phyloP scores from a whole-genome alignment of 148 eudicot species.

The Chenopodium berlandieri region DNA sequence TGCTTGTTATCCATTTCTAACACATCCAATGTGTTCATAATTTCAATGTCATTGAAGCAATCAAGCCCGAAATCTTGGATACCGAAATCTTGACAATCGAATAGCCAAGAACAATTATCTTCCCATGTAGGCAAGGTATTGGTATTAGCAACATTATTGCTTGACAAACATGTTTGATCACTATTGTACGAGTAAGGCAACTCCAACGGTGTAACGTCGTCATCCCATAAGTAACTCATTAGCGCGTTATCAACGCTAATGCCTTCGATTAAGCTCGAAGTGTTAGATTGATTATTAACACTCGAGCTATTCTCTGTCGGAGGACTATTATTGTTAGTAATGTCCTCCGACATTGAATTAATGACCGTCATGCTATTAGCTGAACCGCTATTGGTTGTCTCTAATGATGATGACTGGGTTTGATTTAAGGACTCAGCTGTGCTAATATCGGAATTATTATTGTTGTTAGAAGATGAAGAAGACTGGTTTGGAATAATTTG shows the following conservation, averaged over 20 bases:
- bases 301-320: conserved; percentile 39
- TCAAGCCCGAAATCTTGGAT: conserved; percentile 67
- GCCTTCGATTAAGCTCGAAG: conserved; percentile 22
- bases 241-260: conserved; percentile 44
- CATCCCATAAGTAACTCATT: conserved; percentile 56
- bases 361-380: neutral
- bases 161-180: conserved; percentile 23
- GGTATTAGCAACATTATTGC: neutral
- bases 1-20: conserved; percentile 35
- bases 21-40: conserved; percentile 41
- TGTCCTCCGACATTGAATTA: conserved; percentile 13
- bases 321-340: conserved; percentile 17
- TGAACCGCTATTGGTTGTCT: conserved; percentile 16
- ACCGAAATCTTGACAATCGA: conserved; percentile 74
- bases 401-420: conserved; percentile 25
- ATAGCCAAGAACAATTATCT: conserved; percentile 41
- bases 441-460: conserved; percentile 30
- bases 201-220: conserved; percentile 41
- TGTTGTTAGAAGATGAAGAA: conserved; percentile 32
- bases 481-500: conserved; percentile 30
- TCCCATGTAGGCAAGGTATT: conserved; percentile 34
- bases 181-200: conserved; percentile 27
- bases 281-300: conserved; percentile 21
- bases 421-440: conserved; percentile 31
- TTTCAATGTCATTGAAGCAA: conserved; percentile 42